Evolutionary conservation across 257 asterid species (phyloP).

Genomic region (Paraleonurus japonicus): DNA sequence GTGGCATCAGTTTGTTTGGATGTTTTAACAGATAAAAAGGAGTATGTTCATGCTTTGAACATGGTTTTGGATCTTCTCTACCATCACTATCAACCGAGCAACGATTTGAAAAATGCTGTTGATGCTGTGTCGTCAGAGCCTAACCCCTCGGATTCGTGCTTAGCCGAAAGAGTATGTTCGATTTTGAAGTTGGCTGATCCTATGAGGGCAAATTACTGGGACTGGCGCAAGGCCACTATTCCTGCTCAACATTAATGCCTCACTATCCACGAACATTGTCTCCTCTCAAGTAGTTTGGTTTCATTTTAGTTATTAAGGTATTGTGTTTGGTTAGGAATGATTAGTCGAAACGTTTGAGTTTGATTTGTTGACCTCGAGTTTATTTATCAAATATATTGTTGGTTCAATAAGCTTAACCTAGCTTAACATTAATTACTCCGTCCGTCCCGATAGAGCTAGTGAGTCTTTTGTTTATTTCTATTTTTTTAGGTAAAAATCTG

Average conservation of each 20-base stretch:
- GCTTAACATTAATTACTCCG: no score
- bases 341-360: no score
- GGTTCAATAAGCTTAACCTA: no score
- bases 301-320: background rate
- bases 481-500: no score
- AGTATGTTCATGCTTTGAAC: slow-evolving; percentile 61
- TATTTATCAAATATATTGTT: no score
- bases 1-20: slow-evolving; percentile 64
- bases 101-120: slow-evolving; percentile 56
- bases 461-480: no score
- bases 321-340: background rate
- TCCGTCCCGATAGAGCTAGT: no score
- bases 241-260: slow-evolving; percentile 23
- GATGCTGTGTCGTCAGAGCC: slow-evolving; percentile 38
- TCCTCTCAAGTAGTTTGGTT: background rate
- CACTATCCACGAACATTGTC: background rate
- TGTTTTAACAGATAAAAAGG: slow-evolving; percentile 43
- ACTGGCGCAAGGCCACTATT: slow-evolving; percentile 65
- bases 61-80: slow-evolving; percentile 77
- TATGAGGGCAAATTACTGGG: slow-evolving; percentile 80
- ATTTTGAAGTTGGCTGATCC: slow-evolving; percentile 69
- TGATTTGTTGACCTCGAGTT: no score
- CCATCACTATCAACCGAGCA: slow-evolving; percentile 52
- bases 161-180: slow-evolving; percentile 47
- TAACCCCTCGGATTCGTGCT: slow-evolving; percentile 27